Conservation (phyloP, 495 filamentous ascomycete genomes). For the Tuber indicum region DNA sequence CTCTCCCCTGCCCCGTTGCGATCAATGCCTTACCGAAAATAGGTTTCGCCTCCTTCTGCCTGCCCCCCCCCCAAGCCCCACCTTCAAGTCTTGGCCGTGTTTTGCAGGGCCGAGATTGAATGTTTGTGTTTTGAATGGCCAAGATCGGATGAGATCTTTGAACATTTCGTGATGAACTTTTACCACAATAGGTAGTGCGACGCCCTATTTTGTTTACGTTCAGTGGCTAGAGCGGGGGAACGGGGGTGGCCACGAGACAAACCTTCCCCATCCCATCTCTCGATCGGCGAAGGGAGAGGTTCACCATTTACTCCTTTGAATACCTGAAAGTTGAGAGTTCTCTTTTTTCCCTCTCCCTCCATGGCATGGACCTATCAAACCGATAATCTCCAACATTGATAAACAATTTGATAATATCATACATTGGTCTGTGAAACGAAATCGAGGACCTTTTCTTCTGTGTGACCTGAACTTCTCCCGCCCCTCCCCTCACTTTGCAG, state of each 20-base stretch:
- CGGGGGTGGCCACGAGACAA: background rate
- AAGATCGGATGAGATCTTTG: background rate
- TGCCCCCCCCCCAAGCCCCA: background rate
- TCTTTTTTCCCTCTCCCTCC: background rate
- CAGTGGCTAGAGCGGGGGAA: background rate
- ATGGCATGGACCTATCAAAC: background rate
- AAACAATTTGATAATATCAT: background rate
- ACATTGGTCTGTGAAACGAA: background rate
- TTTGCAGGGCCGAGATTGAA: background rate
- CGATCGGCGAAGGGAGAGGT: background rate
- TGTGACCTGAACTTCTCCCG: background rate
- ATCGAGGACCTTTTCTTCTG: background rate
- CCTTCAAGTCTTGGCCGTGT: background rate
- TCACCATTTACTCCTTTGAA: background rate
- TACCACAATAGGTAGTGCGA: background rate
- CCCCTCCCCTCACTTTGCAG: background rate
- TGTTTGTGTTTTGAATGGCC: background rate
- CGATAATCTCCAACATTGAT: background rate
- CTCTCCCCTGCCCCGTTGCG: background rate
- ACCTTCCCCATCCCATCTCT: background rate
- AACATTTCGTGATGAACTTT: background rate
- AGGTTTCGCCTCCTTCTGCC: background rate
- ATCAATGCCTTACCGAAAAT: conserved; percentile 3
- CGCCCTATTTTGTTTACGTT: background rate
- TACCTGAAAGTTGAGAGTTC: background rate